Conservation (phyloP, 2,329 filamentous ascomycete genomes). For the Aspergillus felis region DNA sequence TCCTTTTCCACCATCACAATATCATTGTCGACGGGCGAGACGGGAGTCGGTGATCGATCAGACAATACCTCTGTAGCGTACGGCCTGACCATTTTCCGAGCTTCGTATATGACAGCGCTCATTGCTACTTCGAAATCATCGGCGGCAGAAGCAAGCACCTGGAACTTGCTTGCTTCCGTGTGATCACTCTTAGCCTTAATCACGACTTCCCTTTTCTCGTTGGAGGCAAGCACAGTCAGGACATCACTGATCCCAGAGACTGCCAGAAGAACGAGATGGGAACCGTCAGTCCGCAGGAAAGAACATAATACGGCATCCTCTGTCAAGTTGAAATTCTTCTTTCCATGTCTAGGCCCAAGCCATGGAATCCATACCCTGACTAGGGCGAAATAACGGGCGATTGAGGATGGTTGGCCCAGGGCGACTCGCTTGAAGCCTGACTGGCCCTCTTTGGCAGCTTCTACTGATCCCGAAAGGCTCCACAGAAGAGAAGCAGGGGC, state of each 20-base stretch:
- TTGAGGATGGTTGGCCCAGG: constrained; percentile 62
- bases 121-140: constrained; percentile 70
- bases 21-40: constrained; percentile 40
- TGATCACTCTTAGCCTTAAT: constrained; percentile 72
- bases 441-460: constrained; percentile 49
- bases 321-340: constrained; percentile 61
- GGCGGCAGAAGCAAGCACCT: constrained; percentile 67
- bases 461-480: constrained; percentile 55
- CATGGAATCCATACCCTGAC: constrained; percentile 78
- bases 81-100: constrained; percentile 59
- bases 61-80: constrained; percentile 17
- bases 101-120: constrained; percentile 80
- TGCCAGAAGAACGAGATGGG: constrained; percentile 72
- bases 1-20: constrained; percentile 39
- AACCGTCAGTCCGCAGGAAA: constrained; percentile 68
- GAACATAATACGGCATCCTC: constrained; percentile 76
- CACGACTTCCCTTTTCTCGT: constrained; percentile 61
- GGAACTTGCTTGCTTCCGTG: constrained; percentile 50
- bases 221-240: constrained; percentile 64
- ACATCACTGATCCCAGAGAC: constrained; percentile 71
- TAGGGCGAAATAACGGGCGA: constrained; percentile 74
- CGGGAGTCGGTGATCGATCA: constrained; percentile 15
- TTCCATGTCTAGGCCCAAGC: constrained; percentile 84
- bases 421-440: constrained; percentile 56
- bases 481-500: constrained; percentile 40